Evolutionary conservation across 2,329 filamentous ascomycete species (phyloP).

Genomic region (Cladosporium cucumerinum): DNA sequence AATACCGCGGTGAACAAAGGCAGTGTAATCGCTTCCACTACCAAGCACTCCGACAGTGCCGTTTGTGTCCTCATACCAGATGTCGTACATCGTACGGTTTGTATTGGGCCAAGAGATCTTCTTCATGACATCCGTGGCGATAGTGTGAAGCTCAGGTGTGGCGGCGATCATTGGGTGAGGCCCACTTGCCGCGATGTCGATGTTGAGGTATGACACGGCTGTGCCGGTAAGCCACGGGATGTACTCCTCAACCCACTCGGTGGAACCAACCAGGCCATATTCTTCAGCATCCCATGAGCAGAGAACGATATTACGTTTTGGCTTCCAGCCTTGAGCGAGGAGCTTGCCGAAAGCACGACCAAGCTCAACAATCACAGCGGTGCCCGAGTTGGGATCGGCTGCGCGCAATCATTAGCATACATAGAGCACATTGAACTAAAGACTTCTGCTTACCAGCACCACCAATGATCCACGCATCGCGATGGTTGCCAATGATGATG

Average conservation of each 20-base stretch:
- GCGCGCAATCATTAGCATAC: background rate
- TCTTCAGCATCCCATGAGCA: slow-evolving; percentile 45
- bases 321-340: slow-evolving; percentile 50
- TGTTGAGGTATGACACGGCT: slow-evolving; percentile 50
- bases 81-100: slow-evolving; percentile 45
- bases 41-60: slow-evolving; percentile 44
- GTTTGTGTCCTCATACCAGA: slow-evolving; percentile 37
- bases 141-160: slow-evolving; percentile 68
- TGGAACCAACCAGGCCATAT: slow-evolving; percentile 40
- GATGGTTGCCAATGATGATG: slow-evolving; percentile 52
- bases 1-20: slow-evolving; percentile 45
- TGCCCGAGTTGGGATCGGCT: slow-evolving; percentile 51
- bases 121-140: slow-evolving; percentile 62
- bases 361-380: slow-evolving; percentile 49
- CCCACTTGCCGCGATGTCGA: slow-evolving; percentile 50
- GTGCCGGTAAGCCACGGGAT: slow-evolving; percentile 45
- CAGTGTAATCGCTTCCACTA: slow-evolving; percentile 46
- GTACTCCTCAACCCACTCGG: slow-evolving; percentile 51
- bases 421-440: background rate
- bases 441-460: slow-evolving; percentile 36
- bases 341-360: slow-evolving; percentile 50
- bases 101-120: slow-evolving; percentile 49
- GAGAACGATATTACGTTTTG: slow-evolving; percentile 48
- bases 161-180: slow-evolving; percentile 61
- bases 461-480: slow-evolving; percentile 54